Evolutionary conservation across 805 yeast species (phyloP).

Genomic region (Trichomonascus vanleenenianus): DNA sequence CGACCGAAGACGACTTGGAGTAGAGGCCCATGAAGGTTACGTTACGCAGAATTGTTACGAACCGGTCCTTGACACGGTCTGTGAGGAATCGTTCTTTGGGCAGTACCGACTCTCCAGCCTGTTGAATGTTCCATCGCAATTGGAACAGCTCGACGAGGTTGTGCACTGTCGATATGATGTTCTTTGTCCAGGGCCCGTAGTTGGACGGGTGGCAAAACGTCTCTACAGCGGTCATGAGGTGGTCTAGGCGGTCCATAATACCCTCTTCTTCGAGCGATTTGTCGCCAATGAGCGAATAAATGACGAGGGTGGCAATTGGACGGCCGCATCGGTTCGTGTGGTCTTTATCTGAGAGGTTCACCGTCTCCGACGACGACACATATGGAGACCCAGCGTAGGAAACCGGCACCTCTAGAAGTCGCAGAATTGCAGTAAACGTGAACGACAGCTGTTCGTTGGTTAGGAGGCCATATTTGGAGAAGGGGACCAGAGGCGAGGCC

Average conservation of each 20-base stretch:
- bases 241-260: slow-evolving; percentile 43
- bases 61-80: slow-evolving; percentile 28
- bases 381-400: slow-evolving; percentile 39
- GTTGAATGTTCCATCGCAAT: slow-evolving; percentile 31
- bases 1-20: slow-evolving; percentile 52
- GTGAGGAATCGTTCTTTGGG: slow-evolving; percentile 21
- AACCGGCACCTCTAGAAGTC: slow-evolving; percentile 39
- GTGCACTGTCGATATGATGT: slow-evolving; percentile 58
- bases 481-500: slow-evolving; percentile 26
- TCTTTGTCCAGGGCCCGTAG: slow-evolving; percentile 76
- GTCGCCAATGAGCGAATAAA: slow-evolving; percentile 52
- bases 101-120: slow-evolving; percentile 23
- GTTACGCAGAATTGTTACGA: slow-evolving; percentile 48
- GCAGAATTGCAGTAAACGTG: slow-evolving; percentile 41
- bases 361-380: slow-evolving; percentile 20
- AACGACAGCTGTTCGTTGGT: slow-evolving; percentile 52
- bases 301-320: slow-evolving; percentile 44
- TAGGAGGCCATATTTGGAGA: slow-evolving; percentile 56
- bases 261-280: slow-evolving; percentile 35
- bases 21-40: slow-evolving; percentile 65
- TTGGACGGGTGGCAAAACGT: slow-evolving; percentile 92
- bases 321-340: slow-evolving; percentile 21
- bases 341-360: slow-evolving; percentile 16
- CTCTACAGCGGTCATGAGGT: slow-evolving; percentile 58
- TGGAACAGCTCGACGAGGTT: slow-evolving; percentile 38